Evolutionary conservation across 2,329 filamentous ascomycete species (phyloP).

Genomic region (Colletotrichum spaethianum): DNA sequence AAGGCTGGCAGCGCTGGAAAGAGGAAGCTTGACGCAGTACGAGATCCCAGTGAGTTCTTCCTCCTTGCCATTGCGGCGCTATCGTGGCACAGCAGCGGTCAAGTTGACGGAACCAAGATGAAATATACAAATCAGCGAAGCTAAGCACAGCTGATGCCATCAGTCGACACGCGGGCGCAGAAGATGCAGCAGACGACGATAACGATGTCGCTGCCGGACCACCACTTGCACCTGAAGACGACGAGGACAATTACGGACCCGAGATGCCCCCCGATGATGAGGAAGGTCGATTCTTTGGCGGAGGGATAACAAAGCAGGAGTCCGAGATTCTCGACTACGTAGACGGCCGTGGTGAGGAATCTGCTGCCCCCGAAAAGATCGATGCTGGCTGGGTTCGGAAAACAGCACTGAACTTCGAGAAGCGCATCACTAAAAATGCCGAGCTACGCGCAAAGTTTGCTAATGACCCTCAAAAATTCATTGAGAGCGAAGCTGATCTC

Average conservation of each 20-base stretch:
- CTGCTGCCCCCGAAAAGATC: constrained; percentile 77
- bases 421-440: constrained; percentile 90
- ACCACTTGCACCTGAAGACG: constrained; percentile 61
- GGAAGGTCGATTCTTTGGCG: constrained; percentile 95
- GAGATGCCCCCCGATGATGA: constrained; percentile 75
- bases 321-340: constrained; percentile 90
- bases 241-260: constrained; percentile 57
- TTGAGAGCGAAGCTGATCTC: constrained; percentile 88
- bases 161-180: constrained; percentile 62
- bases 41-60: constrained; percentile 70
- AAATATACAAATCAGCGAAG: constrained; percentile 76
- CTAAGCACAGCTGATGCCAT: constrained; percentile 59
- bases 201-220: constrained; percentile 65
- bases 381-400: constrained; percentile 88
- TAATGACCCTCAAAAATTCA: constrained; percentile 84
- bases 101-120: constrained; percentile 55
- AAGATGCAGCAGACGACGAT: constrained; percentile 58
- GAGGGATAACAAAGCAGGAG: constrained; percentile 86
- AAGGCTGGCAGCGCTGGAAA: constrained; percentile 67
- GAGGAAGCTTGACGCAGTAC: constrained; percentile 73
- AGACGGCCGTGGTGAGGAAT: constrained; percentile 64
- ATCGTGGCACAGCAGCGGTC: neutral
- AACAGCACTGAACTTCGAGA: constrained; percentile 87
- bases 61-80: too few species aligned
- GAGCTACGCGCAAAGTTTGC: constrained; percentile 90